Conservation (phyloP, 129 eudicot species). For the Chrysanthemum seticuspe region DNA sequence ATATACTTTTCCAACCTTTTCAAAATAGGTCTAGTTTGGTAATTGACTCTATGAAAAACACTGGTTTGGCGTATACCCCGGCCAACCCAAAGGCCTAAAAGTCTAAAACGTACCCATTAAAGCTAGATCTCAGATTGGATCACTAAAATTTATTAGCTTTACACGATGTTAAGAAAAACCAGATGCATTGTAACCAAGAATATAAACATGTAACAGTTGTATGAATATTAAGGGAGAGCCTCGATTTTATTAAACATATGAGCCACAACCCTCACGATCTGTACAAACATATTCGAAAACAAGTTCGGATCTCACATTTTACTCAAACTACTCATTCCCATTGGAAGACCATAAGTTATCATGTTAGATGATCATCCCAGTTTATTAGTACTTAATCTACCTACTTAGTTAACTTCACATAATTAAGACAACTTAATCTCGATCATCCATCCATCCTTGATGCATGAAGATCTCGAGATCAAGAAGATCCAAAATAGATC, state of each 20-base stretch:
- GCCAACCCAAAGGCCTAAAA: too few species aligned
- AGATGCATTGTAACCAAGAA: background rate
- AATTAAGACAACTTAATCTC: slow-evolving; percentile 6
- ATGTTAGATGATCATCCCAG: background rate
- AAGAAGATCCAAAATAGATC: slow-evolving; percentile 2
- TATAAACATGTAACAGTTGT: background rate
- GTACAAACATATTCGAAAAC: slow-evolving; percentile 18
- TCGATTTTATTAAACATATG: slow-evolving; percentile 9
- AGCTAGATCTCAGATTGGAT: too few species aligned
- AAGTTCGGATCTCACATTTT: slow-evolving; percentile 19
- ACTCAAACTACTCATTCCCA: background rate
- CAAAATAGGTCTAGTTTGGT: too few species aligned
- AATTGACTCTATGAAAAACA: too few species aligned
- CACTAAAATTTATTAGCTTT: too few species aligned
- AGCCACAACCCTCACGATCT: slow-evolving; percentile 15
- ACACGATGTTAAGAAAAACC: too few species aligned
- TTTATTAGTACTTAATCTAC: slow-evolving; percentile 6
- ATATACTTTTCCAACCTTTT: too few species aligned
- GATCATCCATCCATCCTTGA: background rate
- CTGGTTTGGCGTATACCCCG: too few species aligned
- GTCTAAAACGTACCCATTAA: too few species aligned
- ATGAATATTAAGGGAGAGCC: background rate
- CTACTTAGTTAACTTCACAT: background rate
- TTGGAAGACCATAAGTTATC: slow-evolving; percentile 9
- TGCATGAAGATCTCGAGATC: background rate